Base-by-base conservation (phyloP, 108 stramenopile species). In the Nitzschia palea region DNA sequence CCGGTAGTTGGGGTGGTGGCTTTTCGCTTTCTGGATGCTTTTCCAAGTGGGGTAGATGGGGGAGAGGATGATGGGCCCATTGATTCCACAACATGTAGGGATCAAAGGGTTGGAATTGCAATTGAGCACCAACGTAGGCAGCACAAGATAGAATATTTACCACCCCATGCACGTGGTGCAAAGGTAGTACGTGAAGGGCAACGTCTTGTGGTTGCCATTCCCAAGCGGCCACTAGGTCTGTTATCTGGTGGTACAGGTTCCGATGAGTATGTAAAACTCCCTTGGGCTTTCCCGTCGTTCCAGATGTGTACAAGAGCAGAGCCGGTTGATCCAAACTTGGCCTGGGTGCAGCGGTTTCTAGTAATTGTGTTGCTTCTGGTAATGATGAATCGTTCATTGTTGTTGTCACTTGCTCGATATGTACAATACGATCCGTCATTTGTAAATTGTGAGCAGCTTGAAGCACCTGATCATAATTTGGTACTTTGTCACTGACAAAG, bases 231-330 rank as follows among this genome's bases (percentile, higher is more conserved):
- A 76, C 72, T 30, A 80, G 44, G 32, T 74, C 73, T 0, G 80
- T 77, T 18, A 76, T 68, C 47, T 80, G 80, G 62, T 74, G 78
- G 31, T 70, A 68, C 31, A 68, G 80, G 80, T 95, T 96, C 37
- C 71, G 50, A 67, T 97, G 97, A 2, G 89, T 83, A 26, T 96
- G 78, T 62, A 91, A 87, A 75, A 83, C 95, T 90, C 67, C 67
- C 37, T 68, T 68, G 28, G 67, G 67, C 20, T 68, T 92, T 15
- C 95, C 94, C 2, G 97, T 98, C 1, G 97, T 98, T 6, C 97
- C 97, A 36, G 82, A 85, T 0, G 97, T 98, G 84, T 98, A 98
- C 64, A 98, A 92, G 36, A 98, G 69, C 56, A 87, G 29, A 48
- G 67, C 45, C 25, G 96, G 80, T 78, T 96, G 92, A 18, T 94